Conservation (phyloP, 345 rosid genomes). For the Turritis glabra region DNA sequence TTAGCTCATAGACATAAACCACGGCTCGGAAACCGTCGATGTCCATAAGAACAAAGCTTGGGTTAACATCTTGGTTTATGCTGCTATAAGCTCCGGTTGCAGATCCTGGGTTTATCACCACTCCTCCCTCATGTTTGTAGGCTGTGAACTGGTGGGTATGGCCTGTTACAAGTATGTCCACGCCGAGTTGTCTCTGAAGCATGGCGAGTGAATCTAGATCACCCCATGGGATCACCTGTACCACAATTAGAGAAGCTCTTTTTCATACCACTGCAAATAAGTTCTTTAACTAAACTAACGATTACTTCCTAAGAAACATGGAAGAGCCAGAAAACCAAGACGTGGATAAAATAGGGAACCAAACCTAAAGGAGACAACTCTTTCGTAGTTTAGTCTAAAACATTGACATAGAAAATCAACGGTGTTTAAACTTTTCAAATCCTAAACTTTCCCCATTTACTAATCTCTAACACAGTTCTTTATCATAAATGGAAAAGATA, state of each 20-base stretch:
- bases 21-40: constrained; percentile 91
- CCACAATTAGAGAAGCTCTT: background rate
- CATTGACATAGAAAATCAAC: constrained; percentile 3
- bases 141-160: constrained; percentile 98
- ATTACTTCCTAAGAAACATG: background rate
- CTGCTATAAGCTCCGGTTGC: constrained; percentile 94
- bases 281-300: background rate
- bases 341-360: background rate
- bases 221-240: constrained; percentile 95
- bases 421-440: background rate
- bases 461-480: background rate
- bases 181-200: constrained; percentile 95
- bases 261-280: background rate
- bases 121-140: constrained; percentile 96
- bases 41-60: constrained; percentile 96
- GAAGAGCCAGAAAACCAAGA: background rate
- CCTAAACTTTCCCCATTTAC: background rate
- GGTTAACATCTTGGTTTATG: constrained; percentile 84
- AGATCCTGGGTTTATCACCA: constrained; percentile 92
- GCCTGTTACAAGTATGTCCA: constrained; percentile 93
- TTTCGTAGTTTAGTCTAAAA: background rate
- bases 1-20: constrained; percentile 90
- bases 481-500: background rate
- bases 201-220: constrained; percentile 91
- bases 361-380: background rate